Base-by-base conservation (phyloP, 495 filamentous ascomycete species). In the Penicillium coffeae region DNA sequence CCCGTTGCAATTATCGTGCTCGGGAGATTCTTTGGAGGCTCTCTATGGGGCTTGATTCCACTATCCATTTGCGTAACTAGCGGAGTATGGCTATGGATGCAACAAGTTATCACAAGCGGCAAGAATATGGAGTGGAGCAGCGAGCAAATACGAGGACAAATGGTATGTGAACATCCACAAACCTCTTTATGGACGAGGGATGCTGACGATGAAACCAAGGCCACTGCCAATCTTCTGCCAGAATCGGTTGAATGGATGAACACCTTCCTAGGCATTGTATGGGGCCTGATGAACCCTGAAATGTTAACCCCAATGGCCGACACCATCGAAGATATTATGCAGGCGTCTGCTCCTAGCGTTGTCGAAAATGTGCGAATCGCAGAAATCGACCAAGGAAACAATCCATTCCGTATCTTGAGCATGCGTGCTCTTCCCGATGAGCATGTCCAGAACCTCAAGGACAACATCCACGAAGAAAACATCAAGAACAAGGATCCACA, bases 221-320 rank as follows among this genome's bases (percentile, higher is more conserved):
- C 85, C 15, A 85, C 80, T 25, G 86, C 84, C 21, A 96, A 96
- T 54, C 71, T 97, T 3, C 85, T 97, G 9, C 92, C 92, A 0
- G 92, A 96, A 65, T 92, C 87, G 1, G 90, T 95, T 3, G 87
- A 90, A 70, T 96, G 92, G 92, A 83, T 97, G 81, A 96, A 97
- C 62, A 89, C 83, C 0, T 78, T 93, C 32, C 61, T 97, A 12
- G 78, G 78, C 0, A 76, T 95, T 38, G 72, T 91, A 10, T 97
- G 92, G 91, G 88, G 88, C 2, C 69, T 96, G 1, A 80, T 96
- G 47, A 90, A 96, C 55, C 92, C 92, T 0, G 92, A 96, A 1
- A 95, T 97, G 90, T 87, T 97, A 57, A 73, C 77, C 8, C 79
- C 81, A 0, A 72, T 88, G 20, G 84, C 83, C 15, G 83, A 88